phyloP scores from a whole-genome alignment of 164 flowering plant species.

The Houttuynia cordata region DNA sequence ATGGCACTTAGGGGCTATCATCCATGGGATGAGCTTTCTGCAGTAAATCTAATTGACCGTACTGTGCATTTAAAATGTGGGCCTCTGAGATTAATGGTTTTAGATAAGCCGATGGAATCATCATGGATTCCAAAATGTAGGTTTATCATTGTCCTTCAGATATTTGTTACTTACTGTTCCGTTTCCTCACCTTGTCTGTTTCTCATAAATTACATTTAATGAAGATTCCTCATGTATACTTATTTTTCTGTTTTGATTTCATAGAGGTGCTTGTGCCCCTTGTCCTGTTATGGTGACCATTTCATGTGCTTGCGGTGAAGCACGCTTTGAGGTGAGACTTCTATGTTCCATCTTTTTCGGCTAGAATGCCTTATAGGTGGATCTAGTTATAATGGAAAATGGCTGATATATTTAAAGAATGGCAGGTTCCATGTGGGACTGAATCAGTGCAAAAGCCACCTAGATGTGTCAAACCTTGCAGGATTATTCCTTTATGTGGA shows the following conservation, averaged over 20 bases:
- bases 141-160: too few relatives aligned
- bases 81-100: too few relatives aligned
- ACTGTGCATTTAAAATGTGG: too few relatives aligned
- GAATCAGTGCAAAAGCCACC: conserved; percentile 92
- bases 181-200: neutral
- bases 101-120: too few relatives aligned
- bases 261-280: conserved; percentile 94
- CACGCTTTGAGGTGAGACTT: conserved; percentile 69
- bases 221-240: neutral
- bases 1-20: too few relatives aligned
- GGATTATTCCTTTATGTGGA: conserved; percentile 56
- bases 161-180: neutral
- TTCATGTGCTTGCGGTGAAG: conserved; percentile 74
- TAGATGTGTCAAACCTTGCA: conserved; percentile 62
- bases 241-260: conserved; percentile 9
- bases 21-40: too few relatives aligned
- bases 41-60: too few relatives aligned
- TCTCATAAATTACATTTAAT: neutral
- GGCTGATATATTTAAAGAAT: conserved; percentile 4
- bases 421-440: conserved; percentile 91
- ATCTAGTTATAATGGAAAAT: neutral
- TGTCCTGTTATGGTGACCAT: conserved; percentile 89
- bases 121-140: too few relatives aligned
- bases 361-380: neutral
- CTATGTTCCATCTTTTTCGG: neutral